Evolutionary conservation across 2,329 filamentous ascomycete genomes (phyloP), one percentile per base, ranked within the genome.

Genomic region (Aspergillus proliferans): DNA sequence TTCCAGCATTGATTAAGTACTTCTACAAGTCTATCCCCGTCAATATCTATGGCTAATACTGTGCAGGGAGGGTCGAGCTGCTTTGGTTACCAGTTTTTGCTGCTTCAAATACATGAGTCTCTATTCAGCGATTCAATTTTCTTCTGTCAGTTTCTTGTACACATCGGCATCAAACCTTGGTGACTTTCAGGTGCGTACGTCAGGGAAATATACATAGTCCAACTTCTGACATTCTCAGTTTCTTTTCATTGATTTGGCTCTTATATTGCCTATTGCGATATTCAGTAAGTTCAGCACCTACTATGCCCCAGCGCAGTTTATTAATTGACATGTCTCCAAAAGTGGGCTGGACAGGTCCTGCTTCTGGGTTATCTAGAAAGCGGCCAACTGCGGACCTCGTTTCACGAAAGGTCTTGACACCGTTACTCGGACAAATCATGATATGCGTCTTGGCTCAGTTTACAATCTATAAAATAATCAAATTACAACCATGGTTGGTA

Each of bases 21-120:
- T 68, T 66, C 4, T 19, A 45, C 10, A 36, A 15, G 9, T 42
- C 21, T n/a, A 30, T 18, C 33, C 3, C 28, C 36, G 21, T 26
- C 18, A 22, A 43, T 15, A 12, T 40, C 43, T 9, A 33, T 6
- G 47, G 39, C 52, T 66, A 58, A 63, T 19, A 33, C 46, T 36
- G 5, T 45, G 55, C 69, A 84, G 90, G 57, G 93, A 98, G 75
- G 93, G 93, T 18, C 84, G 94, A 54, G 92, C 92, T 18, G 88
- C 94, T 30, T 79, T 98, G 30, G 91, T 97, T n/a, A 98, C 93
- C 10, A 95, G 90, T 70, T 98, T 98, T 74, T 94, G 88, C 73
- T 98, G 93, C 74, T 98, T 98, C 80, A 98, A 97, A 75, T 98
- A 95, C 72, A 98, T 98, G 94, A 94, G 88, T 60, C 73, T 98